Evolutionary conservation across 768 basidiomycete species (phyloP).

Genomic region (Termitomyces sp.): DNA sequence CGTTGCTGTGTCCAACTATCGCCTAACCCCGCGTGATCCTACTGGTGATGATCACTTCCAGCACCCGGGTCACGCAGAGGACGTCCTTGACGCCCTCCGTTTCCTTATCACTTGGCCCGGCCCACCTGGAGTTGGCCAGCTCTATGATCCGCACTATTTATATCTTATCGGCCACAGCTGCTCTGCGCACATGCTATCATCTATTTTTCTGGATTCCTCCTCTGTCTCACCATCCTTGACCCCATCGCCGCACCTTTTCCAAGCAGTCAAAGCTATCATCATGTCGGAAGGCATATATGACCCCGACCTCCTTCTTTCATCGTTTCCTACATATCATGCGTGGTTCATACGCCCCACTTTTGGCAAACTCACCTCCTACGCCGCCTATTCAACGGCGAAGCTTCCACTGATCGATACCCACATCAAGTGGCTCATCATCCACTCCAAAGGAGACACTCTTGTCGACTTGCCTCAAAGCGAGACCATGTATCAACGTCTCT

Average conservation of each 20-base stretch:
- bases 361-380: slow-evolving; percentile 43
- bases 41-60: slow-evolving; percentile 31
- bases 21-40: slow-evolving; percentile 48
- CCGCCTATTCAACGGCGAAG: slow-evolving; percentile 36
- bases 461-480: slow-evolving; percentile 60
- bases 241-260: slow-evolving; percentile 37
- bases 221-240: slow-evolving; percentile 33
- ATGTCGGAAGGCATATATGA: slow-evolving; percentile 79
- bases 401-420: slow-evolving; percentile 30
- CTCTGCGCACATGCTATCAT: slow-evolving; percentile 73
- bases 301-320: slow-evolving; percentile 53
- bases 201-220: slow-evolving; percentile 57
- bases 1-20: slow-evolving; percentile 75
- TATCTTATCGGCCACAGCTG: slow-evolving; percentile 77
- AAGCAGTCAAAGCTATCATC: slow-evolving; percentile 46
- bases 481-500: slow-evolving; percentile 52
- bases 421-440: slow-evolving; percentile 66
- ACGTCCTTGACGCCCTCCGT: slow-evolving; percentile 55
- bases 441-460: slow-evolving; percentile 67
- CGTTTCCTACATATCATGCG: slow-evolving; percentile 60
- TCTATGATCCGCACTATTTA: slow-evolving; percentile 36
- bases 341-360: slow-evolving; percentile 71
- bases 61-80: slow-evolving; percentile 70
- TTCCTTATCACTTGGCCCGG: slow-evolving; percentile 48
- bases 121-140: slow-evolving; percentile 17